Conservation (phyloP, 2,329 filamentous ascomycete species). For the Penicillium fuscoglaucum region DNA sequence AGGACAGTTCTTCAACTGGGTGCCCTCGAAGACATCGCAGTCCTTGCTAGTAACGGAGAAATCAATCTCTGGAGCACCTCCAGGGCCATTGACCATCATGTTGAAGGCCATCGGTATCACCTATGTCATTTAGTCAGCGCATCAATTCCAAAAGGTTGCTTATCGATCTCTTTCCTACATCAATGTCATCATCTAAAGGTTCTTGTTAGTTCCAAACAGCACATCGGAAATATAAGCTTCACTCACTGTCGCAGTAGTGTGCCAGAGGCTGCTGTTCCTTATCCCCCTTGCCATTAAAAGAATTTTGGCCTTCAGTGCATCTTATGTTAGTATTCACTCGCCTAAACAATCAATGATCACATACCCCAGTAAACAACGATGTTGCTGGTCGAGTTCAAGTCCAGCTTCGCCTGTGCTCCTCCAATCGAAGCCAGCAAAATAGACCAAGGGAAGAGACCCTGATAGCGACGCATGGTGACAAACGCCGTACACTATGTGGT, state of each 20-base stretch:
- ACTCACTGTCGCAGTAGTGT: slow-evolving; percentile 61
- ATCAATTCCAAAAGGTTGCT: too few species aligned
- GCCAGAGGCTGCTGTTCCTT: slow-evolving; percentile 57
- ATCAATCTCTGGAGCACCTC: slow-evolving; percentile 56
- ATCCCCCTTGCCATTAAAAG: slow-evolving; percentile 48
- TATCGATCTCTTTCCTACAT: slow-evolving; percentile 10
- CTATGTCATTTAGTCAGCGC: slow-evolving; percentile 33
- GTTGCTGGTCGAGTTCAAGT: slow-evolving; percentile 52
- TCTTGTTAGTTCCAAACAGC: slow-evolving; percentile 13
- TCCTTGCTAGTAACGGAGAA: slow-evolving; percentile 65
- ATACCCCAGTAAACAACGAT: slow-evolving; percentile 66
- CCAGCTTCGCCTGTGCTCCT: slow-evolving; percentile 43
- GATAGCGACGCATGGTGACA: slow-evolving; percentile 26
- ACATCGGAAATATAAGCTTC: not conserved
- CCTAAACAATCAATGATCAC: not conserved
- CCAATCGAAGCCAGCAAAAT: slow-evolving; percentile 34
- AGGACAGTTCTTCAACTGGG: slow-evolving; percentile 60
- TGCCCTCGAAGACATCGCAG: slow-evolving; percentile 61
- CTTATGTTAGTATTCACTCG: not conserved
- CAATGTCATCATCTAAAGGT: slow-evolving; percentile 25
- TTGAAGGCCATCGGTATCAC: slow-evolving; percentile 67
- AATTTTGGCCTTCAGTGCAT: slow-evolving; percentile 58
- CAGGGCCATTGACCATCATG: slow-evolving; percentile 55
- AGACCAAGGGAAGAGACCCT: slow-evolving; percentile 27
- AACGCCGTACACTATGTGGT: not conserved